Conservation (phyloP, 176 grass and related monocot species). For the Rhynchospora pubera region DNA sequence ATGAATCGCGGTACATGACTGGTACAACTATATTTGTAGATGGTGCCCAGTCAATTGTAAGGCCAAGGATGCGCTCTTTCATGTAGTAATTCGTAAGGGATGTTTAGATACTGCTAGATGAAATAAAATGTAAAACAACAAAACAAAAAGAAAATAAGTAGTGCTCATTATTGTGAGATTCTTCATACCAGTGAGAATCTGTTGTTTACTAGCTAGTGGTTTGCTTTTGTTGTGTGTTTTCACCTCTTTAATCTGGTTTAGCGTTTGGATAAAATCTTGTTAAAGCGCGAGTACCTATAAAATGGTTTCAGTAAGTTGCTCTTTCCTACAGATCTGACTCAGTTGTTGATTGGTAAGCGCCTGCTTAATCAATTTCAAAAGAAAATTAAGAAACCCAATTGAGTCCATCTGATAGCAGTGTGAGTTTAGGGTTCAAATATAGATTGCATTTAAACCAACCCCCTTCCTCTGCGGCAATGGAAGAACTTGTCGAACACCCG, state of each 20-base stretch:
- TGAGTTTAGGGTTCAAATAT: too few relatives aligned
- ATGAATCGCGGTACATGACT: slow-evolving; percentile 89
- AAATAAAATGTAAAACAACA: background rate
- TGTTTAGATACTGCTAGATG: background rate
- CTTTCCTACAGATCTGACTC: too few relatives aligned
- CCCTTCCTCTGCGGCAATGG: too few relatives aligned
- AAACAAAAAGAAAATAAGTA: background rate
- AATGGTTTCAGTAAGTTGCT: too few relatives aligned
- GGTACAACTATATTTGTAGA: slow-evolving; percentile 77
- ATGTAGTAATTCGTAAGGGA: slow-evolving; percentile 24
- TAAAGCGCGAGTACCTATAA: too few relatives aligned
- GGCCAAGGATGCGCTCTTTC: slow-evolving; percentile 77
- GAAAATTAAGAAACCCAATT: too few relatives aligned
- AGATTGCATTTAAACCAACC: too few relatives aligned
- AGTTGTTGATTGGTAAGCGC: too few relatives aligned
- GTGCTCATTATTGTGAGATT: background rate
- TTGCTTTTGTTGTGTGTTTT: background rate
- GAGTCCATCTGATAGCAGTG: too few relatives aligned
- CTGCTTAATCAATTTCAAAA: too few relatives aligned
- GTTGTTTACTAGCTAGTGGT: background rate
- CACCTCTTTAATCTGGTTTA: background rate
- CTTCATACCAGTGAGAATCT: background rate
- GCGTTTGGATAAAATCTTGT: background rate
- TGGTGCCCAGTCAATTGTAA: slow-evolving; percentile 75
- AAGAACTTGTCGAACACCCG: too few relatives aligned